A percentile compares a stretch with the other conserved stretches of the same genome.
Conservation (phyloP, 164 flowering plant genomes). For the Dillenia suffruticosa region DNA sequence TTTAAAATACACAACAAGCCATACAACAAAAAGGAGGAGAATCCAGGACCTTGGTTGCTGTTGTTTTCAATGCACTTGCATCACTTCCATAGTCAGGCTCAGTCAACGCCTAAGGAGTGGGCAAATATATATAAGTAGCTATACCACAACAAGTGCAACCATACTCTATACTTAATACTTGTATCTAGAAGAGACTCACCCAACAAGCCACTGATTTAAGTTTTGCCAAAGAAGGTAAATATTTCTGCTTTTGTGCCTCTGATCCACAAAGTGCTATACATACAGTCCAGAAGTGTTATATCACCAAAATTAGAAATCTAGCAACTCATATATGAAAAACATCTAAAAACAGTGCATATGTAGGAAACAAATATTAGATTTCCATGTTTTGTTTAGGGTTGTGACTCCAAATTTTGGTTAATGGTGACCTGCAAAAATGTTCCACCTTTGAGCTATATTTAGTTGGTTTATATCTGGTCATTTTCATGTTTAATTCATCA, state of each 20-base stretch:
- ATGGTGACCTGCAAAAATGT: no score
- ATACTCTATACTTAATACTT: background rate
- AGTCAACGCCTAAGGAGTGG: conserved; percentile 57
- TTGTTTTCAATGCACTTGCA: conserved; percentile 81
- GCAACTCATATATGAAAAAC: no score
- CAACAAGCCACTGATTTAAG: conserved; percentile 70
- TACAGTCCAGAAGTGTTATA: conserved; percentile 4
- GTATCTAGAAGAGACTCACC: conserved; percentile 41
- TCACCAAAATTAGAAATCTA: no score
- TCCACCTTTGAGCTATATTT: no score
- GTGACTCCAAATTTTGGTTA: no score
- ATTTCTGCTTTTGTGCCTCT: conserved; percentile 82
- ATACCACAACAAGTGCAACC: background rate
- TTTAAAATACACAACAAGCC: background rate
- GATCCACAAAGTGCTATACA: conserved; percentile 82
- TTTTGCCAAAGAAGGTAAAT: conserved; percentile 81
- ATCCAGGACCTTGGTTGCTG: conserved; percentile 69
- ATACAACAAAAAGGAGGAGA: background rate
- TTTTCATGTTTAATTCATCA: no score
- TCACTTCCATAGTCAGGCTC: conserved; percentile 97
- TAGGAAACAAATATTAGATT: no score
- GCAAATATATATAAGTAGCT: conserved; percentile 1
- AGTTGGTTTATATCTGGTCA: no score
- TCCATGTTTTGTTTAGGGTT: no score
- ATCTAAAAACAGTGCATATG: no score